These are phyloP conservation scores for Penicillium sp. DNA, from an alignment of 2,329 filamentous ascomycete genomes.

Conservation along the genomic window DNA sequence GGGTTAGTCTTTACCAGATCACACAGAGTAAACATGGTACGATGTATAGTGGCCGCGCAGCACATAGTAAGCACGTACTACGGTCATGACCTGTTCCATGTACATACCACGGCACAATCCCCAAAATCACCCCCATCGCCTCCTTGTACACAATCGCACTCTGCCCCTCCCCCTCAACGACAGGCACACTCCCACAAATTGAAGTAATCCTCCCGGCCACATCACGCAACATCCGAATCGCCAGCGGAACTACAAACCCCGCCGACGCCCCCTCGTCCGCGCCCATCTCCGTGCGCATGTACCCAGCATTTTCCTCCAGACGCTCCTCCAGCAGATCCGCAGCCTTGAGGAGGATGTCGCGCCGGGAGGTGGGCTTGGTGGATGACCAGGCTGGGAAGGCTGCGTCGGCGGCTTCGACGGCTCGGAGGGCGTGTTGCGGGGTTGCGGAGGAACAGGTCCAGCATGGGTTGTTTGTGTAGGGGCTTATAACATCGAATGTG, in stretches of 20 bases:
- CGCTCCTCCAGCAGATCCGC: constrained; percentile 56
- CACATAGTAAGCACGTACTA: too few species aligned
- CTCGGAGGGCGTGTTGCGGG: constrained; percentile 46
- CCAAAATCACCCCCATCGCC: constrained; percentile 75
- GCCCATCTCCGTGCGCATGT: constrained; percentile 61
- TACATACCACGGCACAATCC: constrained; percentile 73
- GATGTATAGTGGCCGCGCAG: too few species aligned
- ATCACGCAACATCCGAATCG: constrained; percentile 49
- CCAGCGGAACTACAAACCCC: constrained; percentile 35
- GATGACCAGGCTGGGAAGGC: constrained; percentile 70
- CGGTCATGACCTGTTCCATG: too few species aligned
- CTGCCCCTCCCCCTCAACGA: constrained; percentile 53
- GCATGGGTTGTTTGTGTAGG: constrained; percentile 54
- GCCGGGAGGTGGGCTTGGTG: constrained; percentile 61
- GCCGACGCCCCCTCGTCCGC: constrained; percentile 40
- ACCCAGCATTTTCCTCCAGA: constrained; percentile 56
- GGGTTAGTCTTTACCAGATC: background rate
- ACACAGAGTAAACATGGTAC: background rate
- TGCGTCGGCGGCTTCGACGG: constrained; percentile 59
- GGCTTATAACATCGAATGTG: constrained; percentile 54
- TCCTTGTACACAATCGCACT: constrained; percentile 69
- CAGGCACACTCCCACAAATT: constrained; percentile 53
- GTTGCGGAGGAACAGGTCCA: constrained; percentile 57
- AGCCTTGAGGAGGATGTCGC: constrained; percentile 70
- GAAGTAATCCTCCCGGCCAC: constrained; percentile 51